These are phyloP conservation scores for Abortiporus biennis DNA, from an alignment of 1,284 basidiomycete species.

Conservation along the genomic window DNA sequence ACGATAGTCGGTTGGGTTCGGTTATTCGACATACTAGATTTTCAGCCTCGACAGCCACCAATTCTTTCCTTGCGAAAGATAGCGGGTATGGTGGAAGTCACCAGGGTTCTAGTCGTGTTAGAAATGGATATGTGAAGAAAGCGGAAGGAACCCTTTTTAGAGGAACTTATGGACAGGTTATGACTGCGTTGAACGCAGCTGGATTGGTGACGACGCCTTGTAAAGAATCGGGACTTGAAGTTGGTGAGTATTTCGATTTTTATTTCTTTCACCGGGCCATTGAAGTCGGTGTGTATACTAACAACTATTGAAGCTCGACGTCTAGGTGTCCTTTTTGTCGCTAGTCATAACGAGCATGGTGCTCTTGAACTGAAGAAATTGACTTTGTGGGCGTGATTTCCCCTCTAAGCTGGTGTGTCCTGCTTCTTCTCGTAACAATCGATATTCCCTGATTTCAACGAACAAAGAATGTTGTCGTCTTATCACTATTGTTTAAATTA, in stretches of 20 bases:
- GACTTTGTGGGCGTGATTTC: slow-evolving; percentile 52
- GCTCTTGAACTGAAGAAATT: slow-evolving; percentile 37
- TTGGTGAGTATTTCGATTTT: slow-evolving; percentile 33
- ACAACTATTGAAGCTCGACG: slow-evolving; percentile 30
- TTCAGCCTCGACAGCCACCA: background rate
- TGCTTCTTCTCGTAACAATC: no score
- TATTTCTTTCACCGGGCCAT: slow-evolving; percentile 1
- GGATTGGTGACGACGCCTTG: slow-evolving; percentile 37
- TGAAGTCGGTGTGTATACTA: background rate
- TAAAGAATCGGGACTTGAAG: slow-evolving; percentile 27
- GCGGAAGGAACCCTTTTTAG: slow-evolving; percentile 38
- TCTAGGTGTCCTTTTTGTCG: slow-evolving; percentile 41
- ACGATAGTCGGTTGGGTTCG: no score
- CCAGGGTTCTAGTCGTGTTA: no score
- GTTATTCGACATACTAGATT: background rate
- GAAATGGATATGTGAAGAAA: no score
- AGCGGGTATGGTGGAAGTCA: no score
- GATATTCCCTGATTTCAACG: no score
- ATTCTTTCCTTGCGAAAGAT: no score
- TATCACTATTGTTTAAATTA: no score
- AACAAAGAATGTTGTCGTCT: no score
- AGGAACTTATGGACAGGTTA: slow-evolving; percentile 45
- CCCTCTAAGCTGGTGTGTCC: no score
- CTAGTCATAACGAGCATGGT: slow-evolving; percentile 23
- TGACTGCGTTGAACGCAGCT: slow-evolving; percentile 34